Conservation (phyloP, 352 stramenopile species). For the Phytophthora cryptogea region DNA sequence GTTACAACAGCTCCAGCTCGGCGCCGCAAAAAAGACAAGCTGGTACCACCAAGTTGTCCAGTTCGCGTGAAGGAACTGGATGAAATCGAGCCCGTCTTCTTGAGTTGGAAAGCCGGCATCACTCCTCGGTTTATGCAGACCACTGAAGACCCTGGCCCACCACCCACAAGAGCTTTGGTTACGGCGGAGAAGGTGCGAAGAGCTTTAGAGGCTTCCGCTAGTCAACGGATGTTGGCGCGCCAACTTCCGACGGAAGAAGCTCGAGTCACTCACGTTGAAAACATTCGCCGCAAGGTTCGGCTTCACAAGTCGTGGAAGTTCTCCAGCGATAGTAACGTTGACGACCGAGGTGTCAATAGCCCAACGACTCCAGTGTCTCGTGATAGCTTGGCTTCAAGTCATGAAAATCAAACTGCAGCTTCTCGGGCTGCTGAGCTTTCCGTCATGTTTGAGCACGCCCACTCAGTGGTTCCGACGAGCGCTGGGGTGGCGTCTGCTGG, state of each 20-base stretch:
- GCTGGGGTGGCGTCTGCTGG: background rate
- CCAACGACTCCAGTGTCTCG: constrained; percentile 7
- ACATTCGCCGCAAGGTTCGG: constrained; percentile 58
- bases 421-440: constrained; percentile 7
- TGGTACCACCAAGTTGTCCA: background rate
- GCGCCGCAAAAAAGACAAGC: background rate
- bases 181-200: constrained; percentile 21
- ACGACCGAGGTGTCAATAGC: constrained; percentile 1
- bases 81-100: constrained; percentile 52
- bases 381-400: constrained; percentile 1
- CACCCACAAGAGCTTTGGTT: constrained; percentile 5
- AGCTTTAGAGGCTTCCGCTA: constrained; percentile 22
- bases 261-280: constrained; percentile 42
- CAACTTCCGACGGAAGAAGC: constrained; percentile 39
- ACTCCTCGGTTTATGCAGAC: constrained; percentile 12
- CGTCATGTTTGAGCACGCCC: constrained; percentile 15
- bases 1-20: constrained; percentile 17
- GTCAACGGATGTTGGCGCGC: constrained; percentile 28
- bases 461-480: constrained; percentile 6
- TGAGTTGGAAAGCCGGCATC: constrained; percentile 46
- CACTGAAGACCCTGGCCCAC: background rate
- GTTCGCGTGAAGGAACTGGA: constrained; percentile 42
- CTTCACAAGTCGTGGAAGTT: constrained; percentile 67
- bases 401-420: background rate
- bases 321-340: constrained; percentile 12